Percentiles rank a stretch among this genome's conserved stretches.
Conservation (phyloP, 2,329 filamentous ascomycete species). For the Arthrobotrys sinensis region DNA sequence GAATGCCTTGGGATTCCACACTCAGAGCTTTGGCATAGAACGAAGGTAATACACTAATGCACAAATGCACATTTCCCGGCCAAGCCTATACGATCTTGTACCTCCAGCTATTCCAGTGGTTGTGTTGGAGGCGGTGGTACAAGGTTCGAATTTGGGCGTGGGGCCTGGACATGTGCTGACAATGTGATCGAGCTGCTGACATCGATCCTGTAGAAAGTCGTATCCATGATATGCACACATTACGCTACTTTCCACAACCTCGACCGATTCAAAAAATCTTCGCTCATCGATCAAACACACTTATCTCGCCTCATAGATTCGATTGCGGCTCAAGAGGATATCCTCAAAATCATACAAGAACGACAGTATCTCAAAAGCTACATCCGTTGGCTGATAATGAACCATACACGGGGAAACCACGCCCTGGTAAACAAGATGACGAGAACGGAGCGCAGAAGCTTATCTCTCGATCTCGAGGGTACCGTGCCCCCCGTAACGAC, state of each 20-base stretch:
- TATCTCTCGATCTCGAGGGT: constrained; percentile 46
- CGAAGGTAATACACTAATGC: constrained; percentile 40
- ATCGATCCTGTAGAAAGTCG: constrained; percentile 42
- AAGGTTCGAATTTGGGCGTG: constrained; percentile 7
- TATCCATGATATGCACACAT: constrained; percentile 57
- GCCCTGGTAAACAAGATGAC: constrained; percentile 55
- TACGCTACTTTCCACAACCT: constrained; percentile 50
- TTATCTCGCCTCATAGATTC: constrained; percentile 54
- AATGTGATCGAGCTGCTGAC: constrained; percentile 26
- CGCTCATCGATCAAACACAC: constrained; percentile 52
- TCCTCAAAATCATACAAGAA: constrained; percentile 50
- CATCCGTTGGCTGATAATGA: constrained; percentile 60
- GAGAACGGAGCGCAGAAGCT: constrained; percentile 40
- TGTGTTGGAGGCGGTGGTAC: constrained; percentile 18
- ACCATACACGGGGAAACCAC: constrained; percentile 58
- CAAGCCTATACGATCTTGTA: neutral
- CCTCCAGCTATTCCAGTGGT: neutral
- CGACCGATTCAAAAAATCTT: constrained; percentile 58
- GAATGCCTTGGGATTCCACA: constrained; percentile 47
- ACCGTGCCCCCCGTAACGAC: constrained; percentile 3
- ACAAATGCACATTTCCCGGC: neutral
- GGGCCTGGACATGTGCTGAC: constrained; percentile 16
- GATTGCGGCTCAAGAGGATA: constrained; percentile 48
- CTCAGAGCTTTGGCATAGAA: constrained; percentile 56
- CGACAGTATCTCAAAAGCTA: constrained; percentile 56